Base-by-base conservation (phyloP, 257 asterid genomes). In the Jasminum sambac region DNA sequence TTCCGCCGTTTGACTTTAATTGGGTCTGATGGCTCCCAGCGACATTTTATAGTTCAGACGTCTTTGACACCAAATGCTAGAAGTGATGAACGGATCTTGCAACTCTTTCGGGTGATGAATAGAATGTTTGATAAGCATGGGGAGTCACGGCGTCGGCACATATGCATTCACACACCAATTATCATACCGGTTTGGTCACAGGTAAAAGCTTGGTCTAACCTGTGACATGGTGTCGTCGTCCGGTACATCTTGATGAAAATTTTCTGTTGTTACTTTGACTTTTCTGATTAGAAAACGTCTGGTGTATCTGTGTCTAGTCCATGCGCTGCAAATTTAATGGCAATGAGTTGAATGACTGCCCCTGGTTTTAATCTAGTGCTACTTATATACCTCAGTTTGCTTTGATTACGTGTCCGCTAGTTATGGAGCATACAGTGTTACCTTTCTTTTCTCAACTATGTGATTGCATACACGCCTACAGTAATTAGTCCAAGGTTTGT, bases 161-260 rank as follows among this genome's bases (percentile, higher is more conserved):
- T 95, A 71, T 81, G 84, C 80, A 91, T 95, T 77, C 99, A 95
- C 84, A 91, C 98, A 21, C 99, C 98, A 42, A 91, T 90, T 59
- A 95, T 95, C 59, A 95, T 95, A 81, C 99, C 99, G 1, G 99
- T 95, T 78, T 95, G 99, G 99, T 91, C 99, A 11, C 99, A 95
- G 98, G 99, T 95, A 78, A 8, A 26, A 38, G 37, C 66, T 76
- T 44, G 39, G 46, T 63, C 60, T 42, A 59, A 40, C 26, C 12
- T 17, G 19, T 50, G 7, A 48, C 17, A 11, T 55, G 3, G 3
- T 17, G 0, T 2, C 19, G 7, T 50, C 59, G 19, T 50, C 25
- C 25, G 9, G 59, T 17, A 50, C n/a, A 48, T n/a, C 19, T 50
- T 50, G 25, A 50, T 50, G 25, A 50, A 2, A 50, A 6, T 8